Base-by-base conservation (phyloP, 1,139 yeast genomes). In the Hemisphaericaspora lyxosophila region DNA sequence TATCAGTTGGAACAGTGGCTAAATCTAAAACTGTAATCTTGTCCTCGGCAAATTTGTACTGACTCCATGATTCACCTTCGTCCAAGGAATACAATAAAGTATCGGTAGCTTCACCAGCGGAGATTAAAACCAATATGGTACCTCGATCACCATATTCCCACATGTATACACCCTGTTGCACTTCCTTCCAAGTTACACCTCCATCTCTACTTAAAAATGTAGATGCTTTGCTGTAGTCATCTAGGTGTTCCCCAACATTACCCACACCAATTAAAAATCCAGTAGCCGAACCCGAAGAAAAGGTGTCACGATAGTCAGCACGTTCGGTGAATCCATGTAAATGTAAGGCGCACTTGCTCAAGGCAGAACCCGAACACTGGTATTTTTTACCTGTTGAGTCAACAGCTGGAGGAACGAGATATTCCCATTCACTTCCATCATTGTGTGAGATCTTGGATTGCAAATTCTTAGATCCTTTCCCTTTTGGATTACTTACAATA, bases 131-230 rank as follows among this genome's bases (percentile, higher is more conserved):
- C 42, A 92, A 64, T 30, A 94, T 75, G 1, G 96, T 81, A 6
- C 99, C 98, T 49, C 89, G 84, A 57, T 94, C 98, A 43, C 97
- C 98, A 60, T 73, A 92, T 59, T 90, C 97, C 97, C 97, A 94
- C 78, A 85, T 85, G 53, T 76, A 75, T 0, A 78, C 75, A 1
- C 95, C 95, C 45, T 83, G 77, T 38, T 64, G 73, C 19, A 89
- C 66, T 59, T 88, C 95, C 40, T 61, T 78, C 98, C 98, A 92
- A 2, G 90, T 75, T 4, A 81, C 62, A 33, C 99, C 99, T 3
- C 95, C 98, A 62, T 94, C 97, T 5, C 73, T 67, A 11, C 96
- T 82, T 45, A 92, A 62, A 50, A 79, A 92, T 0, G 96, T 86
- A 3, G 85, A 68, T 1, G 83, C 73, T 24, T 80, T 75, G 7